Percentiles rank a stretch among this genome's conserved stretches.
phyloP scores from a whole-genome alignment of 768 basidiomycete genomes.

The Collybia sp. region DNA sequence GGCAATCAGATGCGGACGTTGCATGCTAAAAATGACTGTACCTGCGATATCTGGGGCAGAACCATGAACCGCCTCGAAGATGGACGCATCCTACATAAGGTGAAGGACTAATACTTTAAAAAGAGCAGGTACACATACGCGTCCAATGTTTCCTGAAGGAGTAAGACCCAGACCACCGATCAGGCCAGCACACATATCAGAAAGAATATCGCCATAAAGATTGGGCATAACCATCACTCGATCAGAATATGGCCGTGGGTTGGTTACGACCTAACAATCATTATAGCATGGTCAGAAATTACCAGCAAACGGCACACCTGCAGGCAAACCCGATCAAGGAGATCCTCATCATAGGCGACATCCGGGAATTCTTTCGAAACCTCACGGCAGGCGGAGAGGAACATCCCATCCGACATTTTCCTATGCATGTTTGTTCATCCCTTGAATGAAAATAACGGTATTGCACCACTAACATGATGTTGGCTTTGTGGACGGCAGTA shows the following conservation, averaged over 20 bases:
- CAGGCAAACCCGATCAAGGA: slow-evolving; percentile 94
- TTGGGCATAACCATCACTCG: slow-evolving; percentile 99
- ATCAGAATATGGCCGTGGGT: slow-evolving; percentile 90
- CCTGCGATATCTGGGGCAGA: slow-evolving; percentile 99
- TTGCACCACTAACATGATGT: slow-evolving; percentile 78
- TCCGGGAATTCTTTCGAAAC: slow-evolving; percentile 95
- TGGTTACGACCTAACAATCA: slow-evolving; percentile 69
- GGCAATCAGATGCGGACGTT: slow-evolving; percentile 3
- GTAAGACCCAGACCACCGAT: slow-evolving; percentile 98
- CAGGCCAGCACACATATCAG: slow-evolving; percentile 97
- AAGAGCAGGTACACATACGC: slow-evolving; percentile 41
- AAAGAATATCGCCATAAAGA: slow-evolving; percentile 92
- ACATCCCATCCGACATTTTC: slow-evolving; percentile 99
- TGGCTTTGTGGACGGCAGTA: slow-evolving; percentile 99
- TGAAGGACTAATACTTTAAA: slow-evolving; percentile 7
- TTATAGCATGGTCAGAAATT: neutral
- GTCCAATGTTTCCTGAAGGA: slow-evolving; percentile 96
- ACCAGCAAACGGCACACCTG: slow-evolving; percentile 44
- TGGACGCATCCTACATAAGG: slow-evolving; percentile 83
- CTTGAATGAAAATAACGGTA: slow-evolving; percentile 6
- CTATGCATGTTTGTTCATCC: slow-evolving; percentile 30
- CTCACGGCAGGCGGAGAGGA: slow-evolving; percentile 94
- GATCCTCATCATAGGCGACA: slow-evolving; percentile 92
- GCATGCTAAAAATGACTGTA: slow-evolving; percentile 22
- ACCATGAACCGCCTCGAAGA: slow-evolving; percentile 99